Evolutionary conservation across 2,329 filamentous ascomycete species (phyloP).

Genomic region (Fusarium floridanum): DNA sequence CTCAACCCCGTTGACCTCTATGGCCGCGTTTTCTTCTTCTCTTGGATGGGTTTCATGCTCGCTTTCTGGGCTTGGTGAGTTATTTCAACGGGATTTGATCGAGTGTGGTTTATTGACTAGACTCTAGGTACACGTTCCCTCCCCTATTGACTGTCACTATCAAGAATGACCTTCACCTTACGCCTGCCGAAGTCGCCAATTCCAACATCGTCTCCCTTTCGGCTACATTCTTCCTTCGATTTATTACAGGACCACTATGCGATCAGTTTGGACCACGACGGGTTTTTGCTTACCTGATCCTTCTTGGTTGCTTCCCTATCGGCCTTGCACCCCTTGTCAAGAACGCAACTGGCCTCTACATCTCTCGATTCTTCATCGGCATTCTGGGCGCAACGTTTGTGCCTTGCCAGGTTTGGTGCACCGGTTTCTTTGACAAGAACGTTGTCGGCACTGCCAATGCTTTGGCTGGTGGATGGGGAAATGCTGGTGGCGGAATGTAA

Average conservation of each 20-base stretch:
- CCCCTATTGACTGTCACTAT: conserved; percentile 84
- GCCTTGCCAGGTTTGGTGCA: conserved; percentile 92
- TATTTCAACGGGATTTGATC: not conserved
- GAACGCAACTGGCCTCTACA: conserved; percentile 72
- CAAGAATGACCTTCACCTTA: conserved; percentile 81
- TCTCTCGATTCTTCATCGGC: conserved; percentile 83
- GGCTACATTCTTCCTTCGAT: conserved; percentile 78
- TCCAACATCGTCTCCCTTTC: conserved; percentile 89
- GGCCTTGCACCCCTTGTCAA: conserved; percentile 84
- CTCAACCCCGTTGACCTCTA: conserved; percentile 84
- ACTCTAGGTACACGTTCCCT: conserved; percentile 80
- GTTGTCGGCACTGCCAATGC: conserved; percentile 91
- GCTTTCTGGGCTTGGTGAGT: conserved; percentile 85
- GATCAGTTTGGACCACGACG: conserved; percentile 85
- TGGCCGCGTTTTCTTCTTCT: conserved; percentile 91
- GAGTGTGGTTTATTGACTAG: conserved; percentile 24
- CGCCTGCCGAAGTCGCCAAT: conserved; percentile 80
- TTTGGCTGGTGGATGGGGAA: conserved; percentile 86
- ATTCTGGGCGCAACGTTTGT: conserved; percentile 84
- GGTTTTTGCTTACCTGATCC: conserved; percentile 83
- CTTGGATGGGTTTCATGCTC: conserved; percentile 87
- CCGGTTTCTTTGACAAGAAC: conserved; percentile 93
- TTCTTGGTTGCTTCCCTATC: conserved; percentile 83
- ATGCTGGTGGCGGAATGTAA: conserved; percentile 83
- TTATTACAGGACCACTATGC: conserved; percentile 85